Evolutionary conservation across 495 filamentous ascomycete genomes (phyloP).

Genomic region (Aspergillus bridgeri): DNA sequence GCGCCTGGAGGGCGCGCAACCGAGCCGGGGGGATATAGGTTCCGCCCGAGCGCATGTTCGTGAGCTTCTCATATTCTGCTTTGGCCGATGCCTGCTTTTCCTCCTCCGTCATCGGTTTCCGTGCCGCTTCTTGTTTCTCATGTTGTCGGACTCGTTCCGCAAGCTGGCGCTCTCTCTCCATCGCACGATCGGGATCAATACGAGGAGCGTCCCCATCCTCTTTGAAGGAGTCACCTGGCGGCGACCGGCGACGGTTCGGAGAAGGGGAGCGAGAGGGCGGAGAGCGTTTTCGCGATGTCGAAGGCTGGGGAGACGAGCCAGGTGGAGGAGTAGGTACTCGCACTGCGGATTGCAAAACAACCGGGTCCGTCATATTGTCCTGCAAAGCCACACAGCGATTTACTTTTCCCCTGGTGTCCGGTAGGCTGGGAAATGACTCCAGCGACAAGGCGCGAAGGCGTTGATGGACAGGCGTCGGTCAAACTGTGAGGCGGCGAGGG

Average conservation of each 20-base stretch:
- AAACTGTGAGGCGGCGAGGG: constrained; percentile 26
- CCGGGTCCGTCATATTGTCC: constrained; percentile 42
- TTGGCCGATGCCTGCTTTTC: constrained; percentile 81
- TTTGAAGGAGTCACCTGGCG: constrained; percentile 42
- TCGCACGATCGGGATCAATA: constrained; percentile 52
- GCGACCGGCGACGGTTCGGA: constrained; percentile 57
- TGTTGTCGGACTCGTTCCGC: constrained; percentile 56
- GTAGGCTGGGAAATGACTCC: constrained; percentile 6
- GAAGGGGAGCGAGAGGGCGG: constrained; percentile 63
- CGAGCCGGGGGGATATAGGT: constrained; percentile 93
- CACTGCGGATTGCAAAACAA: constrained; percentile 62
- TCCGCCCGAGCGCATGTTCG: constrained; percentile 88
- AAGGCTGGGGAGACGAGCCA: constrained; percentile 42
- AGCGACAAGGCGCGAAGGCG: constrained; percentile 14
- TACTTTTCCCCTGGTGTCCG: constrained; percentile 1
- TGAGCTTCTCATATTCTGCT: constrained; percentile 85
- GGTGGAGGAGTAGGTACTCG: constrained; percentile 66
- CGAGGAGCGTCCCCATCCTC: constrained; percentile 41
- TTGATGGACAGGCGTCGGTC: constrained; percentile 12
- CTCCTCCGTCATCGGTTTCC: constrained; percentile 70
- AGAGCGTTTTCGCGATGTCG: constrained; percentile 57
- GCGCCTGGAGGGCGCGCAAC: constrained; percentile 86
- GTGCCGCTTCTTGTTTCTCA: constrained; percentile 46
- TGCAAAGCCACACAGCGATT: not conserved
- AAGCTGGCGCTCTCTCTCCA: constrained; percentile 62